These are phyloP conservation scores for Jatropha podagrica DNA, from an alignment of 441 rosid genomes.

Conservation along the genomic window DNA sequence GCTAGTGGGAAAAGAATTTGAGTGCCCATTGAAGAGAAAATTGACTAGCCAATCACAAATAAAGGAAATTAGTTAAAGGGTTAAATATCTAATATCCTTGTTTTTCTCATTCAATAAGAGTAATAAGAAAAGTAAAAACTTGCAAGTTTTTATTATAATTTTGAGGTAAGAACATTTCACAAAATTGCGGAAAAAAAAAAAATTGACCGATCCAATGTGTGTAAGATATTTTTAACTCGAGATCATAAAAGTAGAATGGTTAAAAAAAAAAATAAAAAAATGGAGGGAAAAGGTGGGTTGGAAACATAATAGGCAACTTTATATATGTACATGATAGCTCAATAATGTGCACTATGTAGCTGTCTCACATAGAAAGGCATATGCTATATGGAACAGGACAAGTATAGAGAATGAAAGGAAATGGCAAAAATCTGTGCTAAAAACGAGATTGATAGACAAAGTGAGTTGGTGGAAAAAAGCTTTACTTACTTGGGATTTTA, in stretches of 20 bases:
- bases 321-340: background rate
- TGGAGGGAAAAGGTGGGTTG: background rate
- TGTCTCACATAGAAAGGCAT: conserved; percentile 4
- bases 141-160: too few species aligned
- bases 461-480: conserved; percentile 1
- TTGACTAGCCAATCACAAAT: conserved; percentile 6
- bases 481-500: background rate
- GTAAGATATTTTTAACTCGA: too few species aligned
- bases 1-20: background rate
- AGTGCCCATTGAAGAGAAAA: background rate
- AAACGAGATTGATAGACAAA: background rate
- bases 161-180: too few species aligned
- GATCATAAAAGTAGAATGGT: too few species aligned
- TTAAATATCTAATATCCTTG: too few species aligned
- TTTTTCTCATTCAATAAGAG: too few species aligned
- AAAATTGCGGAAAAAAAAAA: too few species aligned
- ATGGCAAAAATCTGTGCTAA: background rate
- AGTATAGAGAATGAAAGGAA: background rate
- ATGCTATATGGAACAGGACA: background rate
- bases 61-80: background rate
- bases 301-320: background rate
- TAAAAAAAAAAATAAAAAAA: too few species aligned
- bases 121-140: too few species aligned
- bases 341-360: background rate
- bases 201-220: too few species aligned